Evolutionary conservation across 140 eudicot genomes (phyloP), one percentile per base, ranked within the genome.

Genomic region (Oenanthe javanica): DNA sequence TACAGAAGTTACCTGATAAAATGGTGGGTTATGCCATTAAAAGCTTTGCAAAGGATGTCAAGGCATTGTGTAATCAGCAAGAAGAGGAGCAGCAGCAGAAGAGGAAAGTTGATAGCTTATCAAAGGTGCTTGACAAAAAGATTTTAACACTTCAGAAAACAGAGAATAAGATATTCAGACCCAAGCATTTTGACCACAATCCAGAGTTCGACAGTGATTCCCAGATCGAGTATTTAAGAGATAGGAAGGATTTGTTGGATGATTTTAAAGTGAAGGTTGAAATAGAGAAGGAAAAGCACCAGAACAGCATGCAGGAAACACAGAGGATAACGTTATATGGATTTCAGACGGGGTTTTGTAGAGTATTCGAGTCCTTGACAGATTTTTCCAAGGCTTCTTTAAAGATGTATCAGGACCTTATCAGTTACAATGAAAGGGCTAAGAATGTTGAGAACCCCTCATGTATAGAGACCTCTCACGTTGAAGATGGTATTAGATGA

Each of bases 51-150:
- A 93, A 88, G 80, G 99, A 95, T 85, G 85, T 93, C 40, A 87
- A 88, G 47, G 87, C 98, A 9, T 73, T 95, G 83, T 93, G 96
- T 88, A 77, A 72, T 49, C 97, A 90, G 81, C 97, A 95, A 80
- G 99, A 92, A 72, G 89, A 91, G 84, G 99, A 95, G 67, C 97
- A 90, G 84, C 92, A 89, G 15, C 97, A 90, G 16, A 95, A 89
- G 90, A 82, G 96, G 80, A 95, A 86, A 88, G 97, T 88, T 57
- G 99, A 95, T 43, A 80, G 86, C 80, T 79, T 95, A 71, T 89
- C 97, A 0, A 91, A 93, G 86, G 98, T 91, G 77, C 85, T 95
- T 27, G 99, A 92, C 66, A 87, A 87, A 77, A 95, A 89, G 89
- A 89, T 82, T 80, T 80, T 85, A n/a, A 92, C 97, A n/a, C 90